Conservation (phyloP, 306 rosid genomes). For the Lathyrus aphaca region DNA sequence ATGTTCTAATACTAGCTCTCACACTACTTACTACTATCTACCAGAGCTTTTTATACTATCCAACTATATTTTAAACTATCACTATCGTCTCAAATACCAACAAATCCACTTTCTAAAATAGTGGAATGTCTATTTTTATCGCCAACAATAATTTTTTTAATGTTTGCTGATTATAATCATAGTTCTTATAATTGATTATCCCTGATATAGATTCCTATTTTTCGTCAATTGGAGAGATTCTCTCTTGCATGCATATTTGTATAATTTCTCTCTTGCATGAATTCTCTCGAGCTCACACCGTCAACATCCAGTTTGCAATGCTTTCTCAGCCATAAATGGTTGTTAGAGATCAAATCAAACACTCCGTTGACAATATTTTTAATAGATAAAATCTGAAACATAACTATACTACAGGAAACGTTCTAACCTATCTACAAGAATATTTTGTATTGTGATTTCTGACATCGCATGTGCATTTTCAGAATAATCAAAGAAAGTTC, state of each 20-base stretch:
- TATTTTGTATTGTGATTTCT: slow-evolving; percentile 66
- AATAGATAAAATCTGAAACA: not conserved
- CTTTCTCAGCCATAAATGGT: not conserved
- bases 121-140: not conserved
- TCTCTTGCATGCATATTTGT: not conserved
- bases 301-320: not conserved
- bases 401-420: slow-evolving; percentile 33
- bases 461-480: slow-evolving; percentile 86
- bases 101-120: slow-evolving; percentile 11
- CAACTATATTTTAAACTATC: too few relatives aligned
- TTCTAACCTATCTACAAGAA: slow-evolving; percentile 73
- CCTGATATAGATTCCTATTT: too few relatives aligned
- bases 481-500: slow-evolving; percentile 90
- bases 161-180: not conserved
- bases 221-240: too few relatives aligned
- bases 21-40: too few relatives aligned
- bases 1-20: too few relatives aligned
- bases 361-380: not conserved
- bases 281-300: not conserved
- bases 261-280: too few relatives aligned
- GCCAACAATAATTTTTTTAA: not conserved
- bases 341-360: not conserved
- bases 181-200: not conserved
- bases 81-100: too few relatives aligned
- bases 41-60: too few relatives aligned